Evolutionary conservation across 805 yeast genomes (phyloP).

Genomic region (Metschnikowia arizonensis): DNA sequence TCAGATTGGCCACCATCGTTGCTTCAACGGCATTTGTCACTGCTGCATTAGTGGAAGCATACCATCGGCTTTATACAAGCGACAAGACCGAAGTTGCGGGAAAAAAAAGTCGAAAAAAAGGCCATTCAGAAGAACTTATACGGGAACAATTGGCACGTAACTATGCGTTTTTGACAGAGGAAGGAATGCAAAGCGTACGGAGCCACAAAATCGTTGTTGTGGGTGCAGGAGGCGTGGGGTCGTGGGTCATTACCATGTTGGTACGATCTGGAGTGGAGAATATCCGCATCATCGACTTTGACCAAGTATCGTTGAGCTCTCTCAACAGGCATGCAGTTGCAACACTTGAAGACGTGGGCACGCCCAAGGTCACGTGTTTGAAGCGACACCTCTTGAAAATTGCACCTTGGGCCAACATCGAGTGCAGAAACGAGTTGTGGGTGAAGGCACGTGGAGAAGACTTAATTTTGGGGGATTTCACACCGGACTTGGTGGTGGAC

Average conservation of each 20-base stretch:
- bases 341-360: constrained; percentile 85
- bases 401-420: constrained; percentile 93
- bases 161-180: constrained; percentile 85
- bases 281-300: constrained; percentile 84
- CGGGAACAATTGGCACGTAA: constrained; percentile 92
- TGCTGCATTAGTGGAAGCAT: constrained; percentile 12
- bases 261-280: constrained; percentile 85
- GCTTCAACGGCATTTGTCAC: constrained; percentile 11
- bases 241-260: constrained; percentile 90
- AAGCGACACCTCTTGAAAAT: constrained; percentile 61
- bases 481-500: constrained; percentile 81
- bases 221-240: constrained; percentile 99
- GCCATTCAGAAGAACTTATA: constrained; percentile 62
- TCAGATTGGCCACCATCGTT: constrained; percentile 9
- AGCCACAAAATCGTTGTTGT: constrained; percentile 68
- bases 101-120: neutral
- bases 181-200: constrained; percentile 73
- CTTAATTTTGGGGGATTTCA: constrained; percentile 47
- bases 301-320: constrained; percentile 90
- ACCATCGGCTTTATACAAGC: constrained; percentile 8
- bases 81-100: neutral
- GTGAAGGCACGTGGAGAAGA: constrained; percentile 59
- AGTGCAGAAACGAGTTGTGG: constrained; percentile 76
- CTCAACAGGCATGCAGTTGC: constrained; percentile 95
- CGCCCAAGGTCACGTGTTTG: constrained; percentile 80